These are phyloP conservation scores for Fraxinus paxiana DNA, from an alignment of 305 asterid genomes.

Conservation along the genomic window DNA sequence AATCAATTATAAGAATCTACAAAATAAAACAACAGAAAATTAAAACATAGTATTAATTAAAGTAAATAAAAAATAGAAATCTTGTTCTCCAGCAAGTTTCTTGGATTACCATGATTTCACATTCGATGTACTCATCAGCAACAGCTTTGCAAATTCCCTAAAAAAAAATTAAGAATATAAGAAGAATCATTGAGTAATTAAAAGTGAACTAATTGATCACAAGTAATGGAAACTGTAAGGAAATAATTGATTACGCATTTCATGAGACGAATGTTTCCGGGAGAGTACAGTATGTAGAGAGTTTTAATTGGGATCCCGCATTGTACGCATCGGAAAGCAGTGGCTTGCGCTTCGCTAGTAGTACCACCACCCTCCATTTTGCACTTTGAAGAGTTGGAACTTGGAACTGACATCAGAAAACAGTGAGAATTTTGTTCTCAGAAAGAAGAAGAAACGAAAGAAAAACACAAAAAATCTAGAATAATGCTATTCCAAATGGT, in stretches of 20 bases:
- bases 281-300: slow-evolving; percentile 82
- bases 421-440: neutral
- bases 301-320: slow-evolving; percentile 61
- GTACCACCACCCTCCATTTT: slow-evolving; percentile 32
- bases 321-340: slow-evolving; percentile 53
- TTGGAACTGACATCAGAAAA: neutral
- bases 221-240: neutral
- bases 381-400: neutral
- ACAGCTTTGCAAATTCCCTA: slow-evolving; percentile 66
- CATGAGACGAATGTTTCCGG: slow-evolving; percentile 89
- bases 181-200: neutral
- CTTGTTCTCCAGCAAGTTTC: neutral
- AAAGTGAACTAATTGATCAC: neutral
- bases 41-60: slow-evolving; percentile 1
- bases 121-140: slow-evolving; percentile 86
- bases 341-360: slow-evolving; percentile 15
- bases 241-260: slow-evolving; percentile 51
- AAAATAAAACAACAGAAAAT: slow-evolving; percentile 1
- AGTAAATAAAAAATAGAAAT: neutral
- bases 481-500: too few species aligned
- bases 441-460: neutral
- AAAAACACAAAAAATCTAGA: too few species aligned
- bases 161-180: neutral
- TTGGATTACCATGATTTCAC: slow-evolving; percentile 70
- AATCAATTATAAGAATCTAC: slow-evolving; percentile 72